Evolutionary conservation across 108 stramenopile species (phyloP).

Genomic region (Bacterosira constricta): DNA sequence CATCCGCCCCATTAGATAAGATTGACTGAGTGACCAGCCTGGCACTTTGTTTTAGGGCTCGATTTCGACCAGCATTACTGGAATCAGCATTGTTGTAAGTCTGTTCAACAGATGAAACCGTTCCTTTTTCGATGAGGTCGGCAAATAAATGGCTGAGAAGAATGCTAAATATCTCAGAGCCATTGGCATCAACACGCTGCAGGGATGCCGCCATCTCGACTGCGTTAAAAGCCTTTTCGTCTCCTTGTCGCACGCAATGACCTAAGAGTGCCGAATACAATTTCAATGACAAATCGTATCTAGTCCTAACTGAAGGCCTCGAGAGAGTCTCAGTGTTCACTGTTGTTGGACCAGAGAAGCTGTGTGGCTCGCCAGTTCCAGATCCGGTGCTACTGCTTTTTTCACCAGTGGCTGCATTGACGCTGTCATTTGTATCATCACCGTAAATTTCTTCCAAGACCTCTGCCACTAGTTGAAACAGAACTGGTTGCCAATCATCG

Average conservation of each 20-base stretch:
- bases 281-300: slow-evolving; percentile 75
- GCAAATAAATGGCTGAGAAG: slow-evolving; percentile 74
- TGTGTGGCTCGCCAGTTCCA: background rate
- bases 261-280: slow-evolving; percentile 78
- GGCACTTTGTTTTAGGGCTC: slow-evolving; percentile 71
- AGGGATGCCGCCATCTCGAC: slow-evolving; percentile 79
- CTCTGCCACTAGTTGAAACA: slow-evolving; percentile 81
- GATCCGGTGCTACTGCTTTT: background rate
- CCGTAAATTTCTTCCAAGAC: slow-evolving; percentile 66
- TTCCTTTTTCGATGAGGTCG: slow-evolving; percentile 75
- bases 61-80: slow-evolving; percentile 37
- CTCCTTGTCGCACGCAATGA: slow-evolving; percentile 71
- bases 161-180: slow-evolving; percentile 69
- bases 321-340: slow-evolving; percentile 36
- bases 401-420: background rate
- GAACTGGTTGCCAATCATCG: slow-evolving; percentile 78
- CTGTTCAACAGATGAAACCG: slow-evolving; percentile 46
- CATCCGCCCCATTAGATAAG: slow-evolving; percentile 61
- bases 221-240: slow-evolving; percentile 66
- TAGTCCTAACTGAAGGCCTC: slow-evolving; percentile 46
- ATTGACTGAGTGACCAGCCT: slow-evolving; percentile 79
- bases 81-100: slow-evolving; percentile 40
- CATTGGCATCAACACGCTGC: slow-evolving; percentile 77
- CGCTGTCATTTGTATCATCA: slow-evolving; percentile 3
- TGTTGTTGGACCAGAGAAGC: background rate